Evolutionary conservation across 345 rosid genomes (phyloP).

Genomic region (Eutrema japonicum): DNA sequence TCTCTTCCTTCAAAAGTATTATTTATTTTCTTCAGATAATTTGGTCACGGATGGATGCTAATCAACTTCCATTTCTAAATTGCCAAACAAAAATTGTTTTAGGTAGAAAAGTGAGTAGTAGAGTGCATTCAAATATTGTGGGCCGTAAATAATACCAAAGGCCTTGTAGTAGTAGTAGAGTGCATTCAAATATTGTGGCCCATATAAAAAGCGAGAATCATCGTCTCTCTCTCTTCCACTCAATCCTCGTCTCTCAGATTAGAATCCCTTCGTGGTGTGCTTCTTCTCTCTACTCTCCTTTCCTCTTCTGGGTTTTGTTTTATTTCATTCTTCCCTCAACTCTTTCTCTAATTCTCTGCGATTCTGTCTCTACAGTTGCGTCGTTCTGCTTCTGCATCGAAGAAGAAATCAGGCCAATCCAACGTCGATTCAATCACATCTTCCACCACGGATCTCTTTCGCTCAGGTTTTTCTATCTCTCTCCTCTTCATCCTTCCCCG

Average conservation of each 20-base stretch:
- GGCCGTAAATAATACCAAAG: too few relatives aligned
- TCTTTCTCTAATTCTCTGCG: not conserved
- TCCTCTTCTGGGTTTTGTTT: conserved; percentile 31
- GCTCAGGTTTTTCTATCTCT: conserved; percentile 61
- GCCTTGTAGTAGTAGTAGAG: too few relatives aligned
- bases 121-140: too few relatives aligned
- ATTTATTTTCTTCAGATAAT: not conserved
- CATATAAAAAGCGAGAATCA: not conserved
- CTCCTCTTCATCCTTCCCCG: not conserved
- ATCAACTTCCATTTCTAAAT: not conserved
- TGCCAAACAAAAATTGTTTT: not conserved
- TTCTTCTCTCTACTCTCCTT: conserved; percentile 31
- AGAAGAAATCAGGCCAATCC: conserved; percentile 83
- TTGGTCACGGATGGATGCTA: not conserved
- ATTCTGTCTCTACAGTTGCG: conserved; percentile 66
- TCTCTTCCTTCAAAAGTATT: not conserved
- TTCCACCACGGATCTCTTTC: conserved; percentile 87
- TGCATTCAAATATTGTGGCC: not conserved
- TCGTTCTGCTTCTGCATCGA: conserved; percentile 61
- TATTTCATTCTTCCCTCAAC: not conserved
- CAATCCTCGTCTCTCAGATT: conserved; percentile 25
- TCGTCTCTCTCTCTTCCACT: conserved; percentile 5
- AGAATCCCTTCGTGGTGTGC: conserved; percentile 33
- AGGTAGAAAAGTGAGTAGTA: too few relatives aligned
- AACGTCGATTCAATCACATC: conserved; percentile 56